These are phyloP conservation scores for Pseudogymnoascus sp. DNA, from an alignment of 2,329 filamentous ascomycete genomes.

Conservation along the genomic window DNA sequence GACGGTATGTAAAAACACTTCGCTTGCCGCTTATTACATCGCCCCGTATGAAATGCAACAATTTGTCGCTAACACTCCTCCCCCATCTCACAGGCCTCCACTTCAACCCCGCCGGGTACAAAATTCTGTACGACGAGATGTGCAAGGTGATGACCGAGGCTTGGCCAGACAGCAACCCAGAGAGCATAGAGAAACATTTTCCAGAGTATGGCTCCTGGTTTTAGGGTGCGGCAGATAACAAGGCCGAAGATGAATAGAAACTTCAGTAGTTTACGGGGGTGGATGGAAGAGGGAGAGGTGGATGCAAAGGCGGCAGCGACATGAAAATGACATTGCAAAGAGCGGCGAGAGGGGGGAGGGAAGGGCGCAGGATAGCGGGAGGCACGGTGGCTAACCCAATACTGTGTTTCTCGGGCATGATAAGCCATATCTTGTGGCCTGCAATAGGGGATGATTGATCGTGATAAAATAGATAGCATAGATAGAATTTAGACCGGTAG, in stretches of 20 bases:
- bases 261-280: neutral
- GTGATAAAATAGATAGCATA: neutral
- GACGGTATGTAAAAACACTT: conserved; percentile 20
- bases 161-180: conserved; percentile 26
- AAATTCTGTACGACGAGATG: conserved; percentile 42
- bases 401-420: neutral
- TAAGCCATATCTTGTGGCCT: neutral
- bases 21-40: neutral
- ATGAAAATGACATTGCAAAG: neutral
- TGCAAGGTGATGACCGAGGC: conserved; percentile 40
- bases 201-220: neutral
- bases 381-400: neutral
- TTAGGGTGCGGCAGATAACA: neutral
- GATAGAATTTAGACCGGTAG: neutral
- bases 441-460: neutral
- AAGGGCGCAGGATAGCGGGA: neutral
- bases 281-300: neutral
- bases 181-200: neutral
- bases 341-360: neutral
- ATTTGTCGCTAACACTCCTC: conserved; percentile 29
- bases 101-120: conserved; percentile 46
- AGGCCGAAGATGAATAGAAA: neutral
- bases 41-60: conserved; percentile 34
- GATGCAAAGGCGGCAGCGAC: neutral
- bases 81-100: conserved; percentile 53